These are phyloP conservation scores for Cucumis cinereus DNA, from an alignment of 306 rosid species.

Conservation along the genomic window DNA sequence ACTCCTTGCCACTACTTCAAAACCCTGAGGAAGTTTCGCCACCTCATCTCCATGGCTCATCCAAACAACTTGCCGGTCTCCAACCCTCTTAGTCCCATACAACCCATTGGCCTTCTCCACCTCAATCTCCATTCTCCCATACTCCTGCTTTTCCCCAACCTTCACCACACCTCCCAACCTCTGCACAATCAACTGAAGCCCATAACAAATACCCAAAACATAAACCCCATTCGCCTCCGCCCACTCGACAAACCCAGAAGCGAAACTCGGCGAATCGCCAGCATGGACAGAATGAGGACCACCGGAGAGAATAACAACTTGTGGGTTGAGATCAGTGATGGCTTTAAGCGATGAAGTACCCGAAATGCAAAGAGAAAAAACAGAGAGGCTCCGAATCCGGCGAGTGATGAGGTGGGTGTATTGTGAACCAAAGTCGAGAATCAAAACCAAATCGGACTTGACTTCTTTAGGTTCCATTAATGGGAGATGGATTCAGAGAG, in stretches of 20 bases:
- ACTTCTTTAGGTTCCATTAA: conserved; percentile 49
- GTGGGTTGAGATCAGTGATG: conserved; percentile 56
- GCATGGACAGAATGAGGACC: conserved; percentile 98
- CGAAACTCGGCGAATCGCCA: conserved; percentile 58
- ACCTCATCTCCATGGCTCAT: conserved; percentile 99
- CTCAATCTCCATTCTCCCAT: conserved; percentile 77
- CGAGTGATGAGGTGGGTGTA: conserved; percentile 98
- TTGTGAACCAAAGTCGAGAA: conserved; percentile 84
- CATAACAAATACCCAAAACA: conserved; percentile 85
- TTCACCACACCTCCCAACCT: conserved; percentile 69
- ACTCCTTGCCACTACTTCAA: conserved; percentile 64
- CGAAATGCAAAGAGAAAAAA: conserved; percentile 78
- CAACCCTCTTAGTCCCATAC: conserved; percentile 28
- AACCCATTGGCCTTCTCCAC: conserved; percentile 35
- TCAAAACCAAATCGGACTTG: conserved; percentile 59
- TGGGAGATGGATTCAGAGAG: neutral
- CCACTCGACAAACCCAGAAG: conserved; percentile 61
- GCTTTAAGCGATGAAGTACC: conserved; percentile 61
- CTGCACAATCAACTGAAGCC: conserved; percentile 80
- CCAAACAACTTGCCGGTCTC: conserved; percentile 60
- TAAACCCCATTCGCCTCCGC: conserved; percentile 44
- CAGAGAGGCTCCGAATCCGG: conserved; percentile 66
- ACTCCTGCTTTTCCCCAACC: conserved; percentile 70
- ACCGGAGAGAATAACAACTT: conserved; percentile 80
- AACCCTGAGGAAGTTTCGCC: conserved; percentile 45